Evolutionary conservation across 495 filamentous ascomycete species (phyloP).

Genomic region (Neurospora sp.): DNA sequence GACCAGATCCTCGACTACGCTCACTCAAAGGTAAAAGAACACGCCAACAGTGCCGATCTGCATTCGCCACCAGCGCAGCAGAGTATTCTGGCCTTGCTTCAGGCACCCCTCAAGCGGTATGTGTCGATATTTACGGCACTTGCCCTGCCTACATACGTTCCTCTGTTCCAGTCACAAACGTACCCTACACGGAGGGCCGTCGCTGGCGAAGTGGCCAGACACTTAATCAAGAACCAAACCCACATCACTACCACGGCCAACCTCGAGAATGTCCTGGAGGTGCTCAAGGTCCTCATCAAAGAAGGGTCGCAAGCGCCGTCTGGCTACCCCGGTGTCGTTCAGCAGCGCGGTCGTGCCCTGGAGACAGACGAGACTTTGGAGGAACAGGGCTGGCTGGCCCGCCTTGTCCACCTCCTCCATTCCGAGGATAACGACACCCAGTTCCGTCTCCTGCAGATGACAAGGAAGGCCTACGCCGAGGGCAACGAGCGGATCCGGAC

Average conservation of each 20-base stretch:
- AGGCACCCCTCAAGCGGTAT: slow-evolving; percentile 81
- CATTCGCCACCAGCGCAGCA: slow-evolving; percentile 81
- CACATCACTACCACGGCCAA: slow-evolving; percentile 63
- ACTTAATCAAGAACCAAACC: slow-evolving; percentile 68
- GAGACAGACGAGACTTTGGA: slow-evolving; percentile 93
- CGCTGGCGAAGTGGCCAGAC: slow-evolving; percentile 74
- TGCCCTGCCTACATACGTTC: slow-evolving; percentile 80
- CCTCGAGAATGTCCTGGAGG: slow-evolving; percentile 80
- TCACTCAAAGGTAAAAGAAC: slow-evolving; percentile 75
- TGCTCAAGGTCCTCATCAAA: slow-evolving; percentile 80
- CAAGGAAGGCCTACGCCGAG: slow-evolving; percentile 77
- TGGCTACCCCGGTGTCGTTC: slow-evolving; percentile 71
- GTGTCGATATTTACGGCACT: slow-evolving; percentile 88
- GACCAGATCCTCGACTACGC: slow-evolving; percentile 90
- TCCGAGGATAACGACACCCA: slow-evolving; percentile 83
- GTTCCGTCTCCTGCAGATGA: slow-evolving; percentile 84
- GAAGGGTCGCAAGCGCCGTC: slow-evolving; percentile 79
- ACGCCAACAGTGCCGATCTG: slow-evolving; percentile 85
- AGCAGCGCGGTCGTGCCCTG: slow-evolving; percentile 49
- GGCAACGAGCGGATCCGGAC: slow-evolving; percentile 93
- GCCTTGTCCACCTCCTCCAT: slow-evolving; percentile 80
- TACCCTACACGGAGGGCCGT: slow-evolving; percentile 86
- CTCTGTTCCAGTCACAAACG: slow-evolving; percentile 82
- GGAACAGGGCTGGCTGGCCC: slow-evolving; percentile 92
- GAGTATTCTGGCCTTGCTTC: slow-evolving; percentile 77